Evolutionary conservation across 495 filamentous ascomycete genomes (phyloP), one percentile per base, ranked within the genome.

Genomic region (Penicillium turbatum): DNA sequence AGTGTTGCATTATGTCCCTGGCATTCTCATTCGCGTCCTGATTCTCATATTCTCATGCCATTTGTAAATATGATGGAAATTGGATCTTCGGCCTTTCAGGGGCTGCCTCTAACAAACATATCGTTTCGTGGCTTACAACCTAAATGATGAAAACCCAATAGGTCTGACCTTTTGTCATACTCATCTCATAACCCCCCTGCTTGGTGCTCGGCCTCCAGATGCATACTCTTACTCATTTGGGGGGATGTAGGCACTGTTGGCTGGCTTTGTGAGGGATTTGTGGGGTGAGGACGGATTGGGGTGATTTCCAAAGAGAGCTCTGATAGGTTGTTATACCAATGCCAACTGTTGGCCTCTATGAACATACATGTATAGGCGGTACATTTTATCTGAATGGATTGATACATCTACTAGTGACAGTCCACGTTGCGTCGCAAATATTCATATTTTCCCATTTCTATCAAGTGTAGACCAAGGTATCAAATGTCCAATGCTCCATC

Each of bases 271-370:
- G 12, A 24, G 36, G 39, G 30, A 44, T 29, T 45, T 39, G 39
- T n/a, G 38, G 30, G 45, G 41, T 44, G 47, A 53, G 41, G 29
- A 50, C 30, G 56, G 57, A 40, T 56, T 59, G 57, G 55, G 5
- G 64, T 73, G 73, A 75, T 46, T 66, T 57, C 60, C 71, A 75
- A 77, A 77, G 73, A 77, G 73, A 77, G 73, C 73, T 72, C 73
- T 75, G 73, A 77, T 73, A 62, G 69, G 62, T 27, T 16, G n/a
- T 39, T 16, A 6, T n/a, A n/a, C 8, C 11, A 9, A 43, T 43
- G n/a, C 39, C 11, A 17, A 12, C 24, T 15, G 17, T n/a, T n/a
- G 35, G 11, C 21, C 21, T 24, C 21, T 24, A 24, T 2, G 21
- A 2, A 24, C 19, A 9, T 5, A 12, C 12, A 13, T 35, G 1